phyloP scores from a whole-genome alignment of 2,329 filamentous ascomycete genomes.

The Curvularia spicifera region DNA sequence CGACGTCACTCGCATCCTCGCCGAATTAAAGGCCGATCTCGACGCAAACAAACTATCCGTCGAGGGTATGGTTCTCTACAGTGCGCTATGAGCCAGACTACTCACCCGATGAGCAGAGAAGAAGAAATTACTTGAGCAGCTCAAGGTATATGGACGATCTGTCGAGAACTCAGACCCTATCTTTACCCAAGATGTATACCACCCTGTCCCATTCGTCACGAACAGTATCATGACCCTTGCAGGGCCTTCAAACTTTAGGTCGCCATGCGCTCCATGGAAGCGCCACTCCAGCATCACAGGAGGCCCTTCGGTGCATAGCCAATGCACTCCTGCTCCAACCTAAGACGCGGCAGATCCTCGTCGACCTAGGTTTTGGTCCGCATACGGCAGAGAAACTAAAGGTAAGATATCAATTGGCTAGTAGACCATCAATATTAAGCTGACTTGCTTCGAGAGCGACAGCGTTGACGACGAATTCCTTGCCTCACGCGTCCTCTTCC shows the following conservation, averaged over 20 bases:
- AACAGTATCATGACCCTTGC: conserved; percentile 16
- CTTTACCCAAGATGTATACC: conserved; percentile 74
- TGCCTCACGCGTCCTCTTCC: conserved; percentile 76
- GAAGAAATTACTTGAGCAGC: conserved; percentile 62
- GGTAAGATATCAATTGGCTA: conserved; percentile 37
- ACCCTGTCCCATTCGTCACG: conserved; percentile 20
- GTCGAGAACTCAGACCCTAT: conserved; percentile 77
- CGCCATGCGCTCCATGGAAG: conserved; percentile 74
- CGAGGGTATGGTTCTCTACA: conserved; percentile 58
- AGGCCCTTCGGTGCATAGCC: conserved; percentile 81
- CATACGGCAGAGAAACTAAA: conserved; percentile 75
- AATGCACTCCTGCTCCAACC: conserved; percentile 79
- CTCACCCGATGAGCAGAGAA: conserved; percentile 60
- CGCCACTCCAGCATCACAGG: conserved; percentile 66
- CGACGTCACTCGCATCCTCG: conserved; percentile 70
- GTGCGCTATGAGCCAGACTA: background rate
- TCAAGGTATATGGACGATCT: conserved; percentile 81
- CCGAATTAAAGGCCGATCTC: conserved; percentile 67
- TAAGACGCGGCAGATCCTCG: conserved; percentile 72
- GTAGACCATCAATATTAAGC: background rate
- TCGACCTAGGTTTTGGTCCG: conserved; percentile 70
- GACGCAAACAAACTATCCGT: conserved; percentile 64
- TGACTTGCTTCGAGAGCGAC: conserved; percentile 59
- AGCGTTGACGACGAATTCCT: conserved; percentile 87
- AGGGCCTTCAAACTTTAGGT: conserved; percentile 78